phyloP scores from a whole-genome alignment of 2,329 filamentous ascomycete species.

The Xylariaceae sp. region DNA sequence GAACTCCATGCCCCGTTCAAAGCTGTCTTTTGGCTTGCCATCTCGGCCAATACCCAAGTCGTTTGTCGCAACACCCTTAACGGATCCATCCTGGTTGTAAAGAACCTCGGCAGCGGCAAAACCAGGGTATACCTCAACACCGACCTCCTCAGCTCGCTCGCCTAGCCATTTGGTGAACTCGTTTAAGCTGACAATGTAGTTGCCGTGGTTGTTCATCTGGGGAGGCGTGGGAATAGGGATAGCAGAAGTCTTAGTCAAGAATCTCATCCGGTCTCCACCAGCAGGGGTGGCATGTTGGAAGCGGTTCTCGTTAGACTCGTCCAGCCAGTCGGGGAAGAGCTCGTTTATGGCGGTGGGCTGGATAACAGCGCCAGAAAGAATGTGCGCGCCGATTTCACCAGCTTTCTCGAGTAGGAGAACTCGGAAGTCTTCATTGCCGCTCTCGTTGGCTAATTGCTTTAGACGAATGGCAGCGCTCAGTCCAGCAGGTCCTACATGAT shows the following conservation, averaged over 20 bases:
- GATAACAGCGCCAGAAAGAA: slow-evolving; percentile 91
- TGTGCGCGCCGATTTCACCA: slow-evolving; percentile 89
- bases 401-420: slow-evolving; percentile 93
- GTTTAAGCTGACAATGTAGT: slow-evolving; percentile 94
- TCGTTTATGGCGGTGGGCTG: slow-evolving; percentile 85
- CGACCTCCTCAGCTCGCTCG: slow-evolving; percentile 91
- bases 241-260: slow-evolving; percentile 74
- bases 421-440: slow-evolving; percentile 91
- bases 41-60: slow-evolving; percentile 79
- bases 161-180: slow-evolving; percentile 94
- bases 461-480: slow-evolving; percentile 88
- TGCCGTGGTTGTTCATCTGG: slow-evolving; percentile 97
- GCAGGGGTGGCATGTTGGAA: slow-evolving; percentile 87
- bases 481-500: slow-evolving; percentile 69
- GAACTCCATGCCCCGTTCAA: slow-evolving; percentile 98
- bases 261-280: slow-evolving; percentile 81
- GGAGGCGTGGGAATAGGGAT: slow-evolving; percentile 83
- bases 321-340: slow-evolving; percentile 88
- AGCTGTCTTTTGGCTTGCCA: slow-evolving; percentile 81
- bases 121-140: slow-evolving; percentile 92
- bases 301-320: slow-evolving; percentile 77
- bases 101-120: slow-evolving; percentile 93
- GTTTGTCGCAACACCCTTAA: slow-evolving; percentile 92
- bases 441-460: slow-evolving; percentile 91
- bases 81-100: slow-evolving; percentile 79